phyloP scores from a whole-genome alignment of 306 rosid genomes.

The Trifolium repens region DNA sequence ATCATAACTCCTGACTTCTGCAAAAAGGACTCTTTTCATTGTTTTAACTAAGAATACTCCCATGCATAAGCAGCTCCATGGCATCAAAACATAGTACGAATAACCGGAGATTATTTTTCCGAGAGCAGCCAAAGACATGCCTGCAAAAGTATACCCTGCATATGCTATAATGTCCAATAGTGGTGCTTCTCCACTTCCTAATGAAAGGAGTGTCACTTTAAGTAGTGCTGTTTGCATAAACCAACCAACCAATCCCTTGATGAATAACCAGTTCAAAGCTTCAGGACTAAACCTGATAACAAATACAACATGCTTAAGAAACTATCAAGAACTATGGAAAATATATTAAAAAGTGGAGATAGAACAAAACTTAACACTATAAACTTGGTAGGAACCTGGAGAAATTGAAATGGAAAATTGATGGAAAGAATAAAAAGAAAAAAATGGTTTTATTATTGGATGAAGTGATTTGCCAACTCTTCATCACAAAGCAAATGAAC shows the following conservation, averaged over 20 bases:
- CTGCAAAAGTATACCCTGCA: constrained; percentile 81
- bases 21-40: constrained; percentile 88
- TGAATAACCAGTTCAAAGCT: constrained; percentile 86
- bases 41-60: constrained; percentile 95
- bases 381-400: not conserved
- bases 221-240: constrained; percentile 73
- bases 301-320: constrained; percentile 31
- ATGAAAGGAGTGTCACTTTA: constrained; percentile 61
- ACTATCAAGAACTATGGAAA: not conserved
- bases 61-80: constrained; percentile 90
- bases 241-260: constrained; percentile 95
- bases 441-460: not conserved
- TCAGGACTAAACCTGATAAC: constrained; percentile 87
- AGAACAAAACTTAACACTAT: not conserved
- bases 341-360: not conserved
- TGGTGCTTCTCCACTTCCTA: constrained; percentile 86
- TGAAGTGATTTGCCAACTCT: not conserved
- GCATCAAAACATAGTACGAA: constrained; percentile 79
- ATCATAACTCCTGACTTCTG: constrained; percentile 87
- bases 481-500: constrained; percentile 24
- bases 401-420: not conserved
- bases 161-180: constrained; percentile 84
- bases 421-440: not conserved
- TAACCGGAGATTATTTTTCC: constrained; percentile 67
- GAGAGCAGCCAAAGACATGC: constrained; percentile 73